phyloP scores from a whole-genome alignment of 192 early-diverging fungal genomes.

The Gamsiella multidivaricata region DNA sequence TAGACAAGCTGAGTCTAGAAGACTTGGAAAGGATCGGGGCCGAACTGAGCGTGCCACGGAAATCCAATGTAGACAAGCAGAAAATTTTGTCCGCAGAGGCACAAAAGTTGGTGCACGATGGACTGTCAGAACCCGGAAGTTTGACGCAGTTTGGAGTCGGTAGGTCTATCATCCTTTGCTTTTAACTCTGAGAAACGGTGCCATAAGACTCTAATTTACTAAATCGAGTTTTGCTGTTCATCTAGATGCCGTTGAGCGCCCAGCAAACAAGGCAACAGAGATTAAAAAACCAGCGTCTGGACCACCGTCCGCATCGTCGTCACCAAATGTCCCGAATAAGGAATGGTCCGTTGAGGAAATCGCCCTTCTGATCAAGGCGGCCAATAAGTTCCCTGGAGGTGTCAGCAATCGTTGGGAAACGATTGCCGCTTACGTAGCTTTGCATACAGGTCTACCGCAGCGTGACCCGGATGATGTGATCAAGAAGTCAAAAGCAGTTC shows the following conservation, averaged over 20 bases:
- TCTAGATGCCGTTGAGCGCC: slow-evolving; percentile 21
- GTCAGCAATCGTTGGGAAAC: slow-evolving; percentile 81
- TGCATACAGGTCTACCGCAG: slow-evolving; percentile 70
- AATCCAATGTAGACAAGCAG: slow-evolving; percentile 37
- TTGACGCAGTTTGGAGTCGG: slow-evolving; percentile 54
- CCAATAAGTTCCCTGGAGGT: slow-evolving; percentile 85
- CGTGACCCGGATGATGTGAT: slow-evolving; percentile 79
- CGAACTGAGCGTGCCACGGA: slow-evolving; percentile 34
- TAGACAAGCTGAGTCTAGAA: slow-evolving; percentile 62
- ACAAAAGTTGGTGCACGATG: slow-evolving; percentile 36
- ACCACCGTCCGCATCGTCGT: not conserved
- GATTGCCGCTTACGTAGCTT: slow-evolving; percentile 81
- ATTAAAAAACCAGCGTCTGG: not conserved
- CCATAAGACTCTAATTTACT: no score
- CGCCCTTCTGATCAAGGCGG: slow-evolving; percentile 79
- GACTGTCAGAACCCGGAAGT: slow-evolving; percentile 32
- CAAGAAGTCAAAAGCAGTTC: slow-evolving; percentile 73
- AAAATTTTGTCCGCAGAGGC: slow-evolving; percentile 39
- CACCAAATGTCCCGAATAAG: not conserved
- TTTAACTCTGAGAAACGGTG: not conserved
- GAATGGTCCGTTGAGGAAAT: slow-evolving; percentile 80
- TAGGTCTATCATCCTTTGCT: not conserved
- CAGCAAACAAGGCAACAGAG: not conserved
- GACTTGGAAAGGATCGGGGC: slow-evolving; percentile 49
- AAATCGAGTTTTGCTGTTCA: not conserved